Base-by-base conservation (phyloP, 495 filamentous ascomycete genomes). In the Acidiella bohemica region DNA sequence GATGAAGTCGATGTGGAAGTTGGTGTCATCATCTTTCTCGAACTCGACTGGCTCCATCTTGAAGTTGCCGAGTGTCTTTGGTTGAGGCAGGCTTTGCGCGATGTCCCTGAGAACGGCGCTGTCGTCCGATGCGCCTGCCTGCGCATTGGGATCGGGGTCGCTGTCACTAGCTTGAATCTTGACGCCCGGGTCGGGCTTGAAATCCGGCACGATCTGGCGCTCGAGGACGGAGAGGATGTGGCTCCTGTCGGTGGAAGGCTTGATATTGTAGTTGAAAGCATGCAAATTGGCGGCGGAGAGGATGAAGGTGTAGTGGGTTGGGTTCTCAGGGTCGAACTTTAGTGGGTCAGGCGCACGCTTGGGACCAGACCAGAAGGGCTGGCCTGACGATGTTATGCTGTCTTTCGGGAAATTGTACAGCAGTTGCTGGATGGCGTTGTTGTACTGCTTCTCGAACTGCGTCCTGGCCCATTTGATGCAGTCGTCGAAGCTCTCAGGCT, bases 1-100 rank as follows among this genome's bases (percentile, higher is more conserved):
- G 59, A 99, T 99, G 67, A 99, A 96, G 64, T 96, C 90, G 59
- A 99, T 99, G 65, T 99, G 92, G 58, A 86, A 71, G 63, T 99
- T 99, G 34, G 79, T 84, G 62, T 96, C 92, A 48, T 99, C 90
- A 53, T 99, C 92, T 68, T 99, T 99, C 66, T 99, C 92, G 52
- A 99, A 99, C 57, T 99, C 92, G 10, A 96, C 92, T 1, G 86
- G 82, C 29, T 72, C 72, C 31, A 99, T 67, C 56, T 84, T 83
- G 69, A 88, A 92, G 10, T 84, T 84, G 22, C 80, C 77, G 22
- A 96, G 64, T 9, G 75, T 69, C 50, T 81, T 86, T 23, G 88
- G 76, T 2, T 78, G 66, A 3, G 92, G 92, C 16, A 99, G 67
- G 33, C 58, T 54, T 2, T 62, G 53, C 7, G 76, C 65, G 21